Evolutionary conservation across 306 rosid species (phyloP).

Genomic region (Sphenostylis stenocarpa): DNA sequence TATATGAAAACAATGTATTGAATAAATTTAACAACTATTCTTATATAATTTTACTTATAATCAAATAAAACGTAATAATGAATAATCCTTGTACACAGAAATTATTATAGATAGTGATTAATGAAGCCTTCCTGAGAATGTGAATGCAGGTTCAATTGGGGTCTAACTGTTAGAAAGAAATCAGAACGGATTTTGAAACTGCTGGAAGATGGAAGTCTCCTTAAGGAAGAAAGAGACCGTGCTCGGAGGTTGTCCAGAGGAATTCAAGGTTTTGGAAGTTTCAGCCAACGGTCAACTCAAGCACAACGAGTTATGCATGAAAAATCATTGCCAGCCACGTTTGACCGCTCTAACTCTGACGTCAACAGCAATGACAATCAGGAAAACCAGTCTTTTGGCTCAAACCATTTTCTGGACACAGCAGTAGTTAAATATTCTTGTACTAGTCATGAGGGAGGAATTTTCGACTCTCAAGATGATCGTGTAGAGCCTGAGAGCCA

Average conservation of each 20-base stretch:
- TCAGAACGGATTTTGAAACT: conserved; percentile 57
- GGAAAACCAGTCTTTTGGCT: conserved; percentile 29
- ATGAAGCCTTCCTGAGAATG: background rate
- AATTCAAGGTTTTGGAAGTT: conserved; percentile 77
- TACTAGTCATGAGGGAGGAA: background rate
- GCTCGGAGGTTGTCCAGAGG: conserved; percentile 66
- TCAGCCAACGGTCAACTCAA: conserved; percentile 42
- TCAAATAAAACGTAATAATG: no score
- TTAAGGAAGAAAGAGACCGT: conserved; percentile 61
- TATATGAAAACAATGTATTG: no score
- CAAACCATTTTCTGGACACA: conserved; percentile 13
- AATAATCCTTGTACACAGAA: background rate
- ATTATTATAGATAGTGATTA: background rate
- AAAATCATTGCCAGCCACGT: conserved; percentile 36
- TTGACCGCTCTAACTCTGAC: conserved; percentile 47
- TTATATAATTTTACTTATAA: no score
- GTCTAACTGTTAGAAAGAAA: conserved; percentile 59
- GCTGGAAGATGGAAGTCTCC: conserved; percentile 50
- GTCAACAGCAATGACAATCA: conserved; percentile 39
- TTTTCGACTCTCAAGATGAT: background rate
- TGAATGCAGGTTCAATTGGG: conserved; percentile 77
- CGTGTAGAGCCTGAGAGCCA: conserved; percentile 14
- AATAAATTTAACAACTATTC: no score
- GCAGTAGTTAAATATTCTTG: conserved; percentile 22
- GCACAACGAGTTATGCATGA: conserved; percentile 39